phyloP scores from a whole-genome alignment of 1,284 basidiomycete species.

The Malassezia psittaci region DNA sequence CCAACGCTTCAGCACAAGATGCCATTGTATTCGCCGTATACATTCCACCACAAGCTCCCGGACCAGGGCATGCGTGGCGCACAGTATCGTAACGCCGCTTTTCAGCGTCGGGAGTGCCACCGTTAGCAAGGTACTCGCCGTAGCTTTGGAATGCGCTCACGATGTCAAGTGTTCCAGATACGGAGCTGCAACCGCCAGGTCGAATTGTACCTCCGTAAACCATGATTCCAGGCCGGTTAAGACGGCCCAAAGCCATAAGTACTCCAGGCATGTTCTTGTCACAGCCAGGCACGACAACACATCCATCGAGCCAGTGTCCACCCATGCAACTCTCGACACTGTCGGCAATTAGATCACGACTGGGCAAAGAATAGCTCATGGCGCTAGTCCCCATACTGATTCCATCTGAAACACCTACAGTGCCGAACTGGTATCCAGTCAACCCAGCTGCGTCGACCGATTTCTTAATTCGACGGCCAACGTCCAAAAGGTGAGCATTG shows the following conservation, averaged over 20 bases:
- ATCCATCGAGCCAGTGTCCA: slow-evolving; percentile 47
- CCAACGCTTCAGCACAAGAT: slow-evolving; percentile 42
- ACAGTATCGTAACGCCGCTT: slow-evolving; percentile 42
- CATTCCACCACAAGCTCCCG: slow-evolving; percentile 47
- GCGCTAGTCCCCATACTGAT: slow-evolving; percentile 47
- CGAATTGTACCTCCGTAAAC: slow-evolving; percentile 47
- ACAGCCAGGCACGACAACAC: slow-evolving; percentile 44
- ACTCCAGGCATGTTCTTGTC: slow-evolving; percentile 49
- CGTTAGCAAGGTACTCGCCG: slow-evolving; percentile 43
- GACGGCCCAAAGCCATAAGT: slow-evolving; percentile 43
- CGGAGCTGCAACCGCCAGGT: slow-evolving; percentile 33
- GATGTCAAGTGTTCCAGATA: slow-evolving; percentile 38
- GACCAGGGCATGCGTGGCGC: slow-evolving; percentile 42
- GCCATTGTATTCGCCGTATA: slow-evolving; percentile 48
- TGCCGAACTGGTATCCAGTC: slow-evolving; percentile 45
- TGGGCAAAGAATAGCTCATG: slow-evolving; percentile 46
- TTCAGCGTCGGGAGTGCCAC: slow-evolving; percentile 39
- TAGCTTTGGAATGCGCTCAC: slow-evolving; percentile 46
- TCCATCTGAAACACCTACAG: slow-evolving; percentile 46
- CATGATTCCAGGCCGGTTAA: slow-evolving; percentile 47
- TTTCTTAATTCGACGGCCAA: slow-evolving; percentile 39
- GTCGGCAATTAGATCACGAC: slow-evolving; percentile 45
- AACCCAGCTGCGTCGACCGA: slow-evolving; percentile 38
- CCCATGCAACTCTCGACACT: slow-evolving; percentile 42
- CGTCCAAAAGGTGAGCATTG: slow-evolving; percentile 43